Evolutionary conservation across 805 yeast genomes (phyloP), one percentile per base, ranked within the genome.

Genomic region (Yamadazyma scolyti): DNA sequence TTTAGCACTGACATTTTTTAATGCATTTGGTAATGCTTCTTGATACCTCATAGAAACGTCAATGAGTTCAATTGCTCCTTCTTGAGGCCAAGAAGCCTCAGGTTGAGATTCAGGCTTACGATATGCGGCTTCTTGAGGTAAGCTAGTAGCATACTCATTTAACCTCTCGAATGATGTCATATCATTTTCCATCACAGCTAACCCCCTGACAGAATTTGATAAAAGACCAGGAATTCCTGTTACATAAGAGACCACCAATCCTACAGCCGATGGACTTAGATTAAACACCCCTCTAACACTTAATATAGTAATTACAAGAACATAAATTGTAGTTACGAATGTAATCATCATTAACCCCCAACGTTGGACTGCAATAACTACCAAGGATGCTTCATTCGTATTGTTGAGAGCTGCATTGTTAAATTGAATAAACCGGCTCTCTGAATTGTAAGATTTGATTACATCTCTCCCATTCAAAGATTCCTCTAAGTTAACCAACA

Each of bases 51-150:
- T 52, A 2, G 65, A 62, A 4, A 67, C 81, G 42, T 75, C 50
- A 2, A 61, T 54, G 44, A 79, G 78, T 11, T 48, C 42, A 27
- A 79, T 68, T 2, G 41, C 44, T 17, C 81, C 81, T 4, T 47
- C 28, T 9, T 48, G 50, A 9, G 81, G 81, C 82, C 82, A 76
- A 2, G 50, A 42, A 4, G 65, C 57, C 8, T 49, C 46, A 3
- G 79, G 79, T 7, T 55, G 45, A n/a, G 45, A 43, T 30, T 61
- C 73, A 28, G 47, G 58, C 20, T 58, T 67, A 43, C 45, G 73
- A 55, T 70, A 73, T 0, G 82, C 70, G 1, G 82, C 82, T 52
- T 85, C 95, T 45, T 77, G 78, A 2, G 77, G 79, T 33, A 86
- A 55, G 12, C 72, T 61, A 39, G 60, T 64, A 1, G 84, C 87